These are phyloP conservation scores for Aspergillus amoenus DNA, from an alignment of 2,329 filamentous ascomycete genomes.

Conservation along the genomic window DNA sequence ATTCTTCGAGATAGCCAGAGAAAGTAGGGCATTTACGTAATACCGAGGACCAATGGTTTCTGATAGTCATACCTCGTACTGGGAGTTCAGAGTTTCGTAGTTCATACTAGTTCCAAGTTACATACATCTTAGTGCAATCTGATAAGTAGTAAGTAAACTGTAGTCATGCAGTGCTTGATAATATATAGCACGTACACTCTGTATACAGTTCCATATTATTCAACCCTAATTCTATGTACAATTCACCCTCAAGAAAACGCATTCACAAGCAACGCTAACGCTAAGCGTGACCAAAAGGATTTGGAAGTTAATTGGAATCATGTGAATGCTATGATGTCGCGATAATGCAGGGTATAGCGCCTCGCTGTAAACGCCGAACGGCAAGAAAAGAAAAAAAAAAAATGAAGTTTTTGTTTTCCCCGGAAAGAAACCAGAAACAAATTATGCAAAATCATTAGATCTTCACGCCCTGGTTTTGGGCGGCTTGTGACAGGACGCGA, in stretches of 20 bases:
- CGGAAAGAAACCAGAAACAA: not conserved
- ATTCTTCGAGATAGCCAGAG: too few relatives aligned
- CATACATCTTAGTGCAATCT: not conserved
- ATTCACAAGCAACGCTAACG: not conserved
- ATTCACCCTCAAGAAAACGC: not conserved
- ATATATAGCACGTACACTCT: not conserved
- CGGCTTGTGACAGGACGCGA: slow-evolving; percentile 36
- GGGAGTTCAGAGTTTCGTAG: too few relatives aligned
- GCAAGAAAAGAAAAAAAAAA: not conserved
- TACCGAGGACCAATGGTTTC: too few relatives aligned
- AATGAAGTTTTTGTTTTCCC: not conserved
- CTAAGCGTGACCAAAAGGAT: not conserved
- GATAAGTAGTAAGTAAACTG: not conserved
- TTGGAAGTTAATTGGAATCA: not conserved
- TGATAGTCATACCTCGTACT: too few relatives aligned
- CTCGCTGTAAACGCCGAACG: slow-evolving; percentile 24
- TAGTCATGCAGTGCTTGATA: not conserved
- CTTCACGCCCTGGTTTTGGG: slow-evolving; percentile 21
- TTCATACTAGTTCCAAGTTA: too few relatives aligned
- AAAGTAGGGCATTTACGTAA: too few relatives aligned
- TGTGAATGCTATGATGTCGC: not conserved
- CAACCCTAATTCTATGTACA: not conserved
- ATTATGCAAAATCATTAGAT: slow-evolving; percentile 7
- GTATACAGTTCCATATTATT: not conserved
- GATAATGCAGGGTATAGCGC: slow-evolving; percentile 30